These are phyloP conservation scores for Potentilla sterilis DNA, from an alignment of 306 rosid species.

Conservation along the genomic window DNA sequence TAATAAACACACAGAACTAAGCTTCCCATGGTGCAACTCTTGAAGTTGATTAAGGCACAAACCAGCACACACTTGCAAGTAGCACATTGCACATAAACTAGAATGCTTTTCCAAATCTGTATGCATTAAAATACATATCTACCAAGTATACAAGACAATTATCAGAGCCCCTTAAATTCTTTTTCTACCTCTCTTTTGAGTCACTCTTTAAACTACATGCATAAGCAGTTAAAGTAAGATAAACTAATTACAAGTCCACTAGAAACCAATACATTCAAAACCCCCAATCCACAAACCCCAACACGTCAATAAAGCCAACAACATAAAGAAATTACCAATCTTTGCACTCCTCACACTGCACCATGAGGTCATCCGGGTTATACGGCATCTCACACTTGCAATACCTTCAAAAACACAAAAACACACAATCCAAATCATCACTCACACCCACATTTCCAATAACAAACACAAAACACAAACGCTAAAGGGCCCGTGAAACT, in stretches of 20 bases:
- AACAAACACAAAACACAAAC: neutral
- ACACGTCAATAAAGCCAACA: constrained; percentile 17
- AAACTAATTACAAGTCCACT: neutral
- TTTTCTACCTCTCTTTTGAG: neutral
- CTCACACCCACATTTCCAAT: constrained; percentile 5
- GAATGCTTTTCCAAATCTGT: neutral
- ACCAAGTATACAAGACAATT: neutral
- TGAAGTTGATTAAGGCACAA: neutral
- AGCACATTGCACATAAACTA: constrained; percentile 2
- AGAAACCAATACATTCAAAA: neutral
- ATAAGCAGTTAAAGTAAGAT: neutral
- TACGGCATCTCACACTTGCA: constrained; percentile 98
- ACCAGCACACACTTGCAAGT: neutral
- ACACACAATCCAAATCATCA: constrained; percentile 12
- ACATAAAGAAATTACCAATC: constrained; percentile 62
- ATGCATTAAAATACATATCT: neutral
- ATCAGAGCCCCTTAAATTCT: neutral
- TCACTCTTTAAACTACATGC: neutral
- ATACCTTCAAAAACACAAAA: constrained; percentile 53
- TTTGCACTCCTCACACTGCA: constrained; percentile 95
- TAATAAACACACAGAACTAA: constrained; percentile 1
- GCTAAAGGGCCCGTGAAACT: constrained; percentile 24
- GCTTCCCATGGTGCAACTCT: constrained; percentile 17
- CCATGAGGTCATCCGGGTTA: constrained; percentile 94
- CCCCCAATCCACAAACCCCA: constrained; percentile 1